Evolutionary conservation across 257 asterid genomes (phyloP).

Genomic region (Vinca minor): DNA sequence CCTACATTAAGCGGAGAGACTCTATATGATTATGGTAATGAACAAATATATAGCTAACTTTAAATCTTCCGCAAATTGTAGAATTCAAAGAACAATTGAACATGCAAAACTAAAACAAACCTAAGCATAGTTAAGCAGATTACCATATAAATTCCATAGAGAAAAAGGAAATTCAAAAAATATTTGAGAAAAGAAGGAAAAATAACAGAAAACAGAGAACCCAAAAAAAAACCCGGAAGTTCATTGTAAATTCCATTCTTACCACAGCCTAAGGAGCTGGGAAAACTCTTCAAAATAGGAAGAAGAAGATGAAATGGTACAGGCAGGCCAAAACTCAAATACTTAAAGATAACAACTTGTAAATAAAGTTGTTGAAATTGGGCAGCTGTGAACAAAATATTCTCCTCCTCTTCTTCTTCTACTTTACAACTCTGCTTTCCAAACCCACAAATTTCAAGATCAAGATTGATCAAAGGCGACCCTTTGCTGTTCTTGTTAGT

Average conservation of each 20-base stretch:
- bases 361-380: constrained; percentile 35
- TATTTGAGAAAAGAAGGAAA: background rate
- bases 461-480: constrained; percentile 19
- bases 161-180: background rate
- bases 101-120: background rate
- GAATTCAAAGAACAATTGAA: background rate
- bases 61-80: background rate
- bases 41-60: background rate
- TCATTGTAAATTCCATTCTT: constrained; percentile 13
- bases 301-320: constrained; percentile 32
- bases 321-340: constrained; percentile 28
- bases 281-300: constrained; percentile 38
- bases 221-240: too few species aligned
- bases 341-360: constrained; percentile 36
- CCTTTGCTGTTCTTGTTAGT: constrained; percentile 13
- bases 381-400: constrained; percentile 23
- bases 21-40: background rate
- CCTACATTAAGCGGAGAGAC: too few species aligned
- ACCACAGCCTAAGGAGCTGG: constrained; percentile 24
- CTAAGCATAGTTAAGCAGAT: background rate
- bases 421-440: constrained; percentile 15
- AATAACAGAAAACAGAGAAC: too few species aligned
- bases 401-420: constrained; percentile 23
- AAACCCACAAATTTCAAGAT: constrained; percentile 36
- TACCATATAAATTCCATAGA: background rate